Evolutionary conservation across 139 green algal species (phyloP), one percentile per base, ranked within the genome.

Genomic region (Desmodesmus armatus): DNA sequence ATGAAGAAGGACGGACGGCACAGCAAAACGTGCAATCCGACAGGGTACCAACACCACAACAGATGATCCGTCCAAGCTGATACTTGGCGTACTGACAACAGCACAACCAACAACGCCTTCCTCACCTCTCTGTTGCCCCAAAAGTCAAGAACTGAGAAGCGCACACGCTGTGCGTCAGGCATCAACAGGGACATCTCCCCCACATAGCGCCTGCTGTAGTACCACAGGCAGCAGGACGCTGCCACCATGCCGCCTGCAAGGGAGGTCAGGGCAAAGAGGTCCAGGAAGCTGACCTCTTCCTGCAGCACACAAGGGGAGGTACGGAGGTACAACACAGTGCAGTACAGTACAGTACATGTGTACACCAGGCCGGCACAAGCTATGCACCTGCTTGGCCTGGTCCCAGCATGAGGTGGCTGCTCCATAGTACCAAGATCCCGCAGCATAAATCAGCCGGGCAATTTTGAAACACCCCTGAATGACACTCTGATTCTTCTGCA

Each of bases 91-190:
- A 77, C 27, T 44, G 25, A 29, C 41, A 70, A 21, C 23, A 37
- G 25, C 33, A 44, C 60, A 43, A 33, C 37, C 23, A 39, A 41
- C 7, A 0, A 19, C 9, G 33, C 27, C 29, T 0, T 19, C 5
- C 63, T 71, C 53, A 94, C 93, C 93, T 96, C 85, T 0, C 94
- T 76, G 73, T 94, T 93, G 51, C 93, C 94, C 93, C 93, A 97
- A 41, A 97, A 96, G 80, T 97, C 94, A 3, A 97, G 87, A 63
- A 94, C 89, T 35, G 85, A 92, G 66, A 96, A 91, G 0, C 91
- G 49, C 23, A 87, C 51, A 27, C 19, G 33, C 23, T 35, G 29
- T 11, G 35, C n/a, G 31, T 90, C 80, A 31, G 89, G 89, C 66
- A 88, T 63, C 66, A 96, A 79, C 60, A 97, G 77, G 6, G 90